These are phyloP conservation scores for Posidonia australis DNA, from an alignment of 106 monocot species.

Conservation along the genomic window DNA sequence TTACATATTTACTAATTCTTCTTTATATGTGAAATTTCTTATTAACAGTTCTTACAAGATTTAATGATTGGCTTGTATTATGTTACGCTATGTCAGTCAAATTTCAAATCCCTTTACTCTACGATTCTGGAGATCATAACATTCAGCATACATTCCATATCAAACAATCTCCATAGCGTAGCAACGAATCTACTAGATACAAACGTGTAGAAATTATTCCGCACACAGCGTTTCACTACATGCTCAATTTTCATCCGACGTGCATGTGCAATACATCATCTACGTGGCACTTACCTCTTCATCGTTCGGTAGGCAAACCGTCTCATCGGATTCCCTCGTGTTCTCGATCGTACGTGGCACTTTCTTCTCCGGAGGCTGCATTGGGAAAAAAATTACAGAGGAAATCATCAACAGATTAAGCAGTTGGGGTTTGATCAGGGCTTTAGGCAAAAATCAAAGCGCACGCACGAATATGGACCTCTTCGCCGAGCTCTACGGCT, in stretches of 20 bases:
- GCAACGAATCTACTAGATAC: no score
- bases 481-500: slow-evolving; percentile 76
- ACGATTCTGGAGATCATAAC: no score
- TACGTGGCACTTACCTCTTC: slow-evolving; percentile 32
- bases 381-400: background rate
- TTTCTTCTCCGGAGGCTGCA: slow-evolving; percentile 39
- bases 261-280: no score
- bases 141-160: no score
- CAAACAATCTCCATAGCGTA: no score
- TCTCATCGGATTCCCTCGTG: slow-evolving; percentile 69
- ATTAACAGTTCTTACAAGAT: no score
- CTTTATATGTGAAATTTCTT: no score
- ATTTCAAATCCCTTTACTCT: no score
- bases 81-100: no score
- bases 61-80: no score
- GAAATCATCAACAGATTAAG: background rate
- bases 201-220: background rate
- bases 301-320: slow-evolving; percentile 45
- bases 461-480: slow-evolving; percentile 18
- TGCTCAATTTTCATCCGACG: no score
- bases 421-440: background rate
- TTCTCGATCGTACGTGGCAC: slow-evolving; percentile 58
- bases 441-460: background rate
- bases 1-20: no score
- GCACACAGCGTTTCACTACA: background rate